Base-by-base conservation (phyloP, 2,329 filamentous ascomycete species). In the Clonostachys rhizophaga region DNA sequence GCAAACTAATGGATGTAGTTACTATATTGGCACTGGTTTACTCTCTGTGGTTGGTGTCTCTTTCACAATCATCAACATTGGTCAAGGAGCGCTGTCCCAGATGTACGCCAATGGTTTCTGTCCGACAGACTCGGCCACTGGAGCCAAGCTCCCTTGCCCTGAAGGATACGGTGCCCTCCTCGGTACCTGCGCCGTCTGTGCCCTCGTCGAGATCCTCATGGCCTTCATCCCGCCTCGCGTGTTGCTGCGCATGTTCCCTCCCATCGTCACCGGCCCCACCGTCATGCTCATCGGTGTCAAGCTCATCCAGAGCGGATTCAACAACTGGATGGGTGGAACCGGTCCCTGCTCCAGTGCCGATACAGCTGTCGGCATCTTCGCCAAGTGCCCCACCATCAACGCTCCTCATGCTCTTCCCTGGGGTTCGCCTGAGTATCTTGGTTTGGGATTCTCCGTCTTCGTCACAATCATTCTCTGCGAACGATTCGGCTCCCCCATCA, bases 1-100 rank as follows among this genome's bases (percentile, higher is more conserved):
- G 3, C n/a, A 40, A 9, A 14, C 3, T 20, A 20, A 10, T 36
- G 24, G 8, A 43, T 17, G n/a, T 37, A 86, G 83, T 4, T 91
- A 91, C 62, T 89, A 82, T 53, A 67, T 91, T 49, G 87, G 89
- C 11, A 94, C 89, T 0, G 89, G 89, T 3, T 68, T 94, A 20
- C 83, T 94, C 49, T 89, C 86, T 0, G 89, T 91, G 5, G 86
- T 90, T 5, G 87, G 86, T 14, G 86, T 89, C 14, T 89, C 87
- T 0, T 92, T 92, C 60, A 76, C 86, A 42, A 84, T 87, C 50
- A 89, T 91, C 50, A 80, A 86, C 5, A 81, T 91, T 24, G 86
- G 87, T 2, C 78, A 77, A 34, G 86, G 87, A 42, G 86, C 83
- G 5, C 79, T 94, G 40, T 62, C 72, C 3, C 87, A 92, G 60